Conservation (phyloP, 768 basidiomycete genomes). For the Boletales sp. region DNA sequence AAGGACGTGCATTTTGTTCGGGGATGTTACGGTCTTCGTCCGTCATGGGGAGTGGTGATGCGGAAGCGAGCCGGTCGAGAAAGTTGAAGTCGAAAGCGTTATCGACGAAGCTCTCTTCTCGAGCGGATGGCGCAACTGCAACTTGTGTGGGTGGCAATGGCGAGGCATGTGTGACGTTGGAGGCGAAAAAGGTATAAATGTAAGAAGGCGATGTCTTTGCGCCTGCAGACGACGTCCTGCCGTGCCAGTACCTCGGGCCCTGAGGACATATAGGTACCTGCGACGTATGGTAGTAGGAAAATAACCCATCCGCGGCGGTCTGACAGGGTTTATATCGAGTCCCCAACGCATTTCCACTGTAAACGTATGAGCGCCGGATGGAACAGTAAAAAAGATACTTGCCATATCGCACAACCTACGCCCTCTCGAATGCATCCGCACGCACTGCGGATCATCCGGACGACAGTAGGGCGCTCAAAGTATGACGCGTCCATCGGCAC, state of each 20-base stretch:
- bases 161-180: constrained; percentile 37
- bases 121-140: not conserved
- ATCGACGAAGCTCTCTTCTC: constrained; percentile 21
- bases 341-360: constrained; percentile 62
- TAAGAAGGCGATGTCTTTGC: constrained; percentile 18
- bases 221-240: constrained; percentile 12
- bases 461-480: constrained; percentile 48
- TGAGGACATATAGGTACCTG: constrained; percentile 34
- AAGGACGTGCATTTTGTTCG: constrained; percentile 13
- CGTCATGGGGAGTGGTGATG: constrained; percentile 35
- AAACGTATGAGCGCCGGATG: constrained; percentile 7
- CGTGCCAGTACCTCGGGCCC: constrained; percentile 42
- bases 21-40: constrained; percentile 26
- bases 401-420: constrained; percentile 62
- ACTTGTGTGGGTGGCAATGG: constrained; percentile 6
- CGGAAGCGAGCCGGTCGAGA: constrained; percentile 38
- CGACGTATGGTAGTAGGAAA: constrained; percentile 20
- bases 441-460: constrained; percentile 49
- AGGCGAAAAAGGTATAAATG: constrained; percentile 48
- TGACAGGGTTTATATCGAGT: constrained; percentile 60
- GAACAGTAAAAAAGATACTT: constrained; percentile 15
- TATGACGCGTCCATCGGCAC: constrained; percentile 55
- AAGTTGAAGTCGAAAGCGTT: constrained; percentile 35
- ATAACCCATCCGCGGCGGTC: constrained; percentile 48
- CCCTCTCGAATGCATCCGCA: constrained; percentile 70